Base-by-base conservation (phyloP, 176 grass and related monocot genomes). In the Musa troglodytarum region DNA sequence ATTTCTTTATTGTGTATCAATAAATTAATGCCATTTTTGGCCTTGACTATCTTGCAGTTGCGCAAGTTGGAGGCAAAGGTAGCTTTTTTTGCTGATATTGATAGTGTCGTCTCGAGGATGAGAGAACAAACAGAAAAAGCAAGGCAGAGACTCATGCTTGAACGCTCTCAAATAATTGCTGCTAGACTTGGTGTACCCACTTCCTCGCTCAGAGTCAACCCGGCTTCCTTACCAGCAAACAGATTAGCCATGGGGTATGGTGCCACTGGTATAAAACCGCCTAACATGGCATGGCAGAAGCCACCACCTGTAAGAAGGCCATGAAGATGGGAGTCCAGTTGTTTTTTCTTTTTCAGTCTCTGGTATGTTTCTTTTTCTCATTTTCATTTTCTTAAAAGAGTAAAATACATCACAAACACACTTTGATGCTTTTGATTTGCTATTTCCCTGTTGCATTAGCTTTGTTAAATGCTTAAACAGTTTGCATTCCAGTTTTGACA, bases 81-180 rank as follows among this genome's bases (percentile, higher is more conserved):
- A 72, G 76, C 84, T 17, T 51, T 94, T 49, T 94, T 99, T 74
- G 20, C 81, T 15, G 95, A 94, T 59, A 82, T 99, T 74, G 95
- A 99, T 52, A 82, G 84, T 12, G 82, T 94, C 52, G 75, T 86
- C 71, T 74, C 82, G 55, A 80, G 83, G 78, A 86, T 92, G 54
- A 91, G 88, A 79, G 91, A 94, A 73, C 89, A 89, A 76, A 91
- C 88, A 0, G 95, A 99, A 49, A 99, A 88, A 80, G 85, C 92
- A 22, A 99, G 84, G 76, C 85, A 91, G 66, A 92, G 84, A 78
- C 88, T 99, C 69, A 77, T 94, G 66, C 78, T 91, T 73, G 91
- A 99, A 80, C 88, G 95, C 19, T 89, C 92, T 21, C 88, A 86
- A 20, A 88, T 99, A 84, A 89, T 99, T 72, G 86, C 86, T 26